Evolutionary conservation across 805 yeast genomes (phyloP), one percentile per base, ranked within the genome.

Genomic region (Saturnispora diversa): DNA sequence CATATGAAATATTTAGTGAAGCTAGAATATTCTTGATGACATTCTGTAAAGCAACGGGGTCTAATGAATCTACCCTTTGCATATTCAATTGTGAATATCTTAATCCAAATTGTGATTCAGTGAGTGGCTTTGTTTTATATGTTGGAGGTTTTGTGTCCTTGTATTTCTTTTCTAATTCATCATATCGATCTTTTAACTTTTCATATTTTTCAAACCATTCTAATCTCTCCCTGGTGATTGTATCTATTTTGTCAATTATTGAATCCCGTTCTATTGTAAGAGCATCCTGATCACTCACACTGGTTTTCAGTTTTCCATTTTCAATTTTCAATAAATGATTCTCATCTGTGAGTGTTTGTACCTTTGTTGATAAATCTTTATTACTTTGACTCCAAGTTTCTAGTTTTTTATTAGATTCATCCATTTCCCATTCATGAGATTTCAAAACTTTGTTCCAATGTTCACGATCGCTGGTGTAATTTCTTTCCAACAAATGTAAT

Each of bases 11-110:
- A 15, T 42, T 41, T 13, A 52, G 37, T 11, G 43, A 35, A 19
- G 31, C 36, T 6, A 50, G 19, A 3, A 52, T 40, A 37, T 53
- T 52, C 30, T 53, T 53, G 15, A 52, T 23, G 13, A 38, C 34
- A 37, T 53, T 53, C n/a, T 49, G 49, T 9, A 43, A 30, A 19
- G 46, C 45, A 8, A 42, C 36, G 19, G 42, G 20, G n/a, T 47
- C 26, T 16, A 46, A 28, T 7, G 27, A 17, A 30, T 51, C 47
- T 15, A 52, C 28, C 7, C 33, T 20, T 9, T 44, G 43, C 38
- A 52, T 31, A 13, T 46, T 32, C 10, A 46, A 29, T 4, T 11
- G 6, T 3, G 33, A 12, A 17, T 33, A 41, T 13, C 15, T 6
- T 2, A 21, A 16, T 4, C 45, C 43, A 32, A 43, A 39, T 11